phyloP scores from a whole-genome alignment of 1,284 basidiomycete species.

The Puccinia polysora region DNA sequence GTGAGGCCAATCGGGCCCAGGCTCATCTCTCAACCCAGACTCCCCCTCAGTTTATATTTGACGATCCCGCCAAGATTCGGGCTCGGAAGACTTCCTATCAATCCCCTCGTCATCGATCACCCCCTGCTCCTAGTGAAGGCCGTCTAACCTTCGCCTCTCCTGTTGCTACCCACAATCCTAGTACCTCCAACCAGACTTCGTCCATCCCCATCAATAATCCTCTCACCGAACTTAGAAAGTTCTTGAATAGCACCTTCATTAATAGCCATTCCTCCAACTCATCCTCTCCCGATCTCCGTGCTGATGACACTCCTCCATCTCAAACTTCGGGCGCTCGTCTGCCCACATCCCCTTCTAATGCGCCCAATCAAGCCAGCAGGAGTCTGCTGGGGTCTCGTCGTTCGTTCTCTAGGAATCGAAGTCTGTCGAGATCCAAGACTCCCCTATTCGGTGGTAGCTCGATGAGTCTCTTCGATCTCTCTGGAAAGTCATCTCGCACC shows the following conservation, averaged over 20 bases:
- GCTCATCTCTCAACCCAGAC: neutral
- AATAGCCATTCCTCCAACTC: neutral
- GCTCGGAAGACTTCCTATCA: neutral
- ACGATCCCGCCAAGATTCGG: slow-evolving; percentile 15
- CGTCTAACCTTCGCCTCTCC: neutral
- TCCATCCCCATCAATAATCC: slow-evolving; percentile 4
- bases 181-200: slow-evolving; percentile 6
- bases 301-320: too few species aligned
- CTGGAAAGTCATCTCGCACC: neutral
- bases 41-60: slow-evolving; percentile 31
- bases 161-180: neutral
- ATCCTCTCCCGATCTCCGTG: neutral
- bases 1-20: slow-evolving; percentile 10
- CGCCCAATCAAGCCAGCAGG: neutral
- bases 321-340: neutral
- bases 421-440: neutral
- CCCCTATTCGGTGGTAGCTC: neutral
- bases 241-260: slow-evolving; percentile 11
- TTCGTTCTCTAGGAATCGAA: slow-evolving; percentile 6
- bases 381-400: neutral
- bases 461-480: neutral
- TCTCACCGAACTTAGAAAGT: neutral
- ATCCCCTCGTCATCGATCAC: neutral
- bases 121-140: neutral
- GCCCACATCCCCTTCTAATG: neutral